Base-by-base conservation (phyloP, 805 yeast species). In the Candida anglica region DNA sequence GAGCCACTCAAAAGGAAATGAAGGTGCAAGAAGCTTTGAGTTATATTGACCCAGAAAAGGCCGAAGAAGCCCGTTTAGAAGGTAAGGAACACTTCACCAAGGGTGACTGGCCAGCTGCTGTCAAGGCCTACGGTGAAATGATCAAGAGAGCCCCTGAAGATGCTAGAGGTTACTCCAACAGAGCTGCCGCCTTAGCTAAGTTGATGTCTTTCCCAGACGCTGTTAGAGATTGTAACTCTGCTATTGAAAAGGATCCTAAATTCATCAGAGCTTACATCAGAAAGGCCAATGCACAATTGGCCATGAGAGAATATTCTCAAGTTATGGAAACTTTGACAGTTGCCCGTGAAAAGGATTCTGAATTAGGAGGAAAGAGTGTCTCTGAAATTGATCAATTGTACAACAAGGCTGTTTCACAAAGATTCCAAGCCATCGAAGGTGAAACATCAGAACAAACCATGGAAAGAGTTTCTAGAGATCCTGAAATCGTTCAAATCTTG, bases 181-280 rank as follows among this genome's bases (percentile, higher is more conserved):
- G 99, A 66, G 98, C 99, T 34, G 98, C 98, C 25, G 96, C 96
- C 2, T 75, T 84, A 56, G 81, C 95, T 30, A 93, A 93, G 64
- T 76, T 93, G 47, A 78, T 91, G 85, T 86, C 96, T 9, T 93
- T 91, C 84, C 97, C 97, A 14, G 98, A 91, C 47, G 97, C 95
- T 13, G 81, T 93, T 38, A 74, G 75, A 50, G 99, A 93, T 65
- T 88, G 97, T 70, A 86, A 91, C 53, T 59, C 66, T 38, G 99
- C 98, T 23, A 86, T 93, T 50, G 78, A 75, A 56, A 77, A 79
- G 47, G 98, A 93, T 61, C 96, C 96, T 29, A 63, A 69, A 15
- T 93, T 93, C 62, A 72, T 91, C 53, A 85, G 96, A 68, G 98
- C 98, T 3, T 93, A 89, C 60, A 85, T 93, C 46, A 82, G 98